These are phyloP conservation scores for Boletus semigastroideus DNA, from an alignment of 1,284 basidiomycete genomes.

Conservation along the genomic window DNA sequence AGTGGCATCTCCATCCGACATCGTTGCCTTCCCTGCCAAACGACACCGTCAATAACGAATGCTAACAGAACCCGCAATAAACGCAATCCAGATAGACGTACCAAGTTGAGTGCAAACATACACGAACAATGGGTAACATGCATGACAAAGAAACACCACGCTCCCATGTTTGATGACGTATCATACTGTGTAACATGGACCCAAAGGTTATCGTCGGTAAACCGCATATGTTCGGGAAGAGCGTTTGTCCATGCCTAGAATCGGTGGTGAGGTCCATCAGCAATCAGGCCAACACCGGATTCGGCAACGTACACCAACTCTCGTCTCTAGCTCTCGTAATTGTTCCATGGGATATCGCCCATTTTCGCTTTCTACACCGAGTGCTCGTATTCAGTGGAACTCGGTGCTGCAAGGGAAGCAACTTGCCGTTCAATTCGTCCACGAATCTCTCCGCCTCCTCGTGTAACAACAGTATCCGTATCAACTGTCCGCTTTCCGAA, in stretches of 20 bases:
- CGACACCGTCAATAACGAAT: neutral
- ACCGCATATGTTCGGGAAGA: conserved; percentile 66
- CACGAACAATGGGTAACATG: conserved; percentile 68
- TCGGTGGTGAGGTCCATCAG: conserved; percentile 3
- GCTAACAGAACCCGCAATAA: neutral
- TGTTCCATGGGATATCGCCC: conserved; percentile 23
- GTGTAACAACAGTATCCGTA: conserved; percentile 64
- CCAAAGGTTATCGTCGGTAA: conserved; percentile 61
- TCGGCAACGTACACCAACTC: conserved; percentile 25
- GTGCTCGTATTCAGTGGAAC: conserved; percentile 5
- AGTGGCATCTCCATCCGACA: conserved; percentile 28
- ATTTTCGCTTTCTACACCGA: conserved; percentile 21
- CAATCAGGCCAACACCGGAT: neutral
- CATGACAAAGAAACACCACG: conserved; percentile 76
- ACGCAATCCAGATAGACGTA: conserved; percentile 35
- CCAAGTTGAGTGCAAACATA: conserved; percentile 60
- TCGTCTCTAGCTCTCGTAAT: conserved; percentile 27
- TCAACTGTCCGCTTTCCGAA: conserved; percentile 70
- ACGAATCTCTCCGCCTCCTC: conserved; percentile 53
- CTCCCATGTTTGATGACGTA: conserved; percentile 69
- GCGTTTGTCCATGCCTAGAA: conserved; percentile 60
- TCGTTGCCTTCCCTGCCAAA: conserved; percentile 31
- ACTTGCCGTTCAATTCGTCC: conserved; percentile 34
- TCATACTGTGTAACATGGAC: conserved; percentile 75
- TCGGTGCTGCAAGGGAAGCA: neutral